phyloP scores from a whole-genome alignment of 2,329 filamentous ascomycete genomes.

The Fusarium drepaniforme region DNA sequence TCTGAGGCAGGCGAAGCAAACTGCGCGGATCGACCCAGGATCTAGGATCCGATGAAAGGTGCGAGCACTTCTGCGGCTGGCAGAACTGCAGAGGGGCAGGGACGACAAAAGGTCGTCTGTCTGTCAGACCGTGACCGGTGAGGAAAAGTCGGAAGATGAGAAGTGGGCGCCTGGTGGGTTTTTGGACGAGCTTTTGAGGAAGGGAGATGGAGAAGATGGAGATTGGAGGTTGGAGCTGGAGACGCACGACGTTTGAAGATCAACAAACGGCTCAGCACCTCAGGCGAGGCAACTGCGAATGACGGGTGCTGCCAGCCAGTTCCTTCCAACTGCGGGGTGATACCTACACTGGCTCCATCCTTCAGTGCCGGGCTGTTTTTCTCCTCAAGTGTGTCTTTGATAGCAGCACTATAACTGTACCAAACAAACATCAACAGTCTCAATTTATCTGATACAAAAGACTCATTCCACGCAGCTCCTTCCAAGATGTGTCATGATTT shows the following conservation, averaged over 20 bases:
- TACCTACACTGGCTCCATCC: not conserved
- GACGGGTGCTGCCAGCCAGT: conserved; percentile 8
- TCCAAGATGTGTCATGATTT: not conserved
- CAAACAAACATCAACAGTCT: not conserved
- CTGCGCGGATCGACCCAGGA: conserved; percentile 17
- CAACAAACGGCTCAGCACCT: conserved; percentile 13
- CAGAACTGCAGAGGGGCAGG: not conserved
- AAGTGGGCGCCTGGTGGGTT: conserved; percentile 1
- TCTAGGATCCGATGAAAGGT: conserved; percentile 13
- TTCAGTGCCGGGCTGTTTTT: not conserved
- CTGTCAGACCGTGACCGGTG: not conserved
- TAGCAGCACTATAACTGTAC: not conserved
- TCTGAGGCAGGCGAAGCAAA: conserved; percentile 10
- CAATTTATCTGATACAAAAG: not conserved
- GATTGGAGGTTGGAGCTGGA: conserved; percentile 13
- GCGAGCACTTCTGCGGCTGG: conserved; percentile 2
- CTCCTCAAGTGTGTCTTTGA: not conserved
- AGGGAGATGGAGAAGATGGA: conserved; percentile 6
- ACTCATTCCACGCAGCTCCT: not conserved
- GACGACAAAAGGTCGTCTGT: not conserved
- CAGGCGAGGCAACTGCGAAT: conserved; percentile 20
- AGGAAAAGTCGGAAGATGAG: not conserved
- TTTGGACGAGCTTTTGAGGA: not conserved
- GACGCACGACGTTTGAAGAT: conserved; percentile 20
- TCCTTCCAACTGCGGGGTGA: conserved; percentile 27